Evolutionary conservation across 2,329 filamentous ascomycete genomes (phyloP).

Genomic region (Chaetothyriales sp.): DNA sequence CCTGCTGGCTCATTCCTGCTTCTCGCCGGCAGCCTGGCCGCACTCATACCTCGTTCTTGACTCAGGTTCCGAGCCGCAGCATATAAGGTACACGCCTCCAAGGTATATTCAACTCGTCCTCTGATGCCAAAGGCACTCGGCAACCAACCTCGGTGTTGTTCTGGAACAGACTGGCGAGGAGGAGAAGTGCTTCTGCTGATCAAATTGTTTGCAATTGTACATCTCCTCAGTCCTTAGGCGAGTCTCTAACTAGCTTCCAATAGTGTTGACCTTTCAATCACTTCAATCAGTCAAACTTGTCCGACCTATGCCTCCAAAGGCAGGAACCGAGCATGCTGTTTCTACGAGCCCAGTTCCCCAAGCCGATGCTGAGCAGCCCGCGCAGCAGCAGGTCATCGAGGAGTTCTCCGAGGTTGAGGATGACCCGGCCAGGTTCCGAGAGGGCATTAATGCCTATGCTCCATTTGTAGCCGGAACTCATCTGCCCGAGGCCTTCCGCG

Average conservation of each 20-base stretch:
- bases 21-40: neutral
- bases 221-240: neutral
- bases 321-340: neutral
- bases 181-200: neutral
- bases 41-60: neutral
- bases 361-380: neutral
- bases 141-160: neutral
- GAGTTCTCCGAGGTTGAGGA: neutral
- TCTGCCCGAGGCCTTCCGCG: neutral
- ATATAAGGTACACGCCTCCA: neutral
- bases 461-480: neutral
- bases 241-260: neutral
- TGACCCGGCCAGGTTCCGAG: neutral
- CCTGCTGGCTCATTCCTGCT: neutral
- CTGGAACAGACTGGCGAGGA: neutral
- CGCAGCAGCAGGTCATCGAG: neutral
- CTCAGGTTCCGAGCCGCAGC: neutral
- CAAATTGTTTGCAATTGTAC: neutral
- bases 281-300: neutral
- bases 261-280: neutral
- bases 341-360: neutral
- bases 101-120: neutral
- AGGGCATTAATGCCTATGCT: neutral
- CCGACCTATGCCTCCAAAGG: neutral
- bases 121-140: neutral